A percentile compares a stretch with the other conserved stretches of the same genome.
phyloP scores from a whole-genome alignment of 805 yeast genomes.

The Saccharomycopsis capsularis region DNA sequence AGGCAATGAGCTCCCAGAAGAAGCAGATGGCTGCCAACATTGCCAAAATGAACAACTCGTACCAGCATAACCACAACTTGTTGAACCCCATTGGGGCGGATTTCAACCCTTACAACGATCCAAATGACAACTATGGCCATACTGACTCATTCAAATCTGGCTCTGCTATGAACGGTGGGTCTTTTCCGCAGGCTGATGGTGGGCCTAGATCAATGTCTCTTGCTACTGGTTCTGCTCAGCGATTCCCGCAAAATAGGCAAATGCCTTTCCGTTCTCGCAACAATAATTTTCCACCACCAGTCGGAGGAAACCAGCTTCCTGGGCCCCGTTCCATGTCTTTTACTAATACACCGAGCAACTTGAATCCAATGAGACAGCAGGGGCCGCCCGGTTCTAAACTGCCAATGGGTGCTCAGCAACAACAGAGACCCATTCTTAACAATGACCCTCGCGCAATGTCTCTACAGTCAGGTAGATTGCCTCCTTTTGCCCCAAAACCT shows the following conservation, averaged over 20 bases:
- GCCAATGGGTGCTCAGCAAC: slow-evolving; percentile 16
- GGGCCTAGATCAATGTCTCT: slow-evolving; percentile 31
- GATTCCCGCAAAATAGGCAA: slow-evolving; percentile 1
- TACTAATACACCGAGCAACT: slow-evolving; percentile 21
- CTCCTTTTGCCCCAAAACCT: slow-evolving; percentile 19
- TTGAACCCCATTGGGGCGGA: slow-evolving; percentile 19
- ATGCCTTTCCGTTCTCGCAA: neutral
- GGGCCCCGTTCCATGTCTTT: slow-evolving; percentile 30
- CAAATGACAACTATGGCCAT: neutral
- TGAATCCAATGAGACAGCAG: slow-evolving; percentile 8
- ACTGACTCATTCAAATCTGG: slow-evolving; percentile 3
- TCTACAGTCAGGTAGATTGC: slow-evolving; percentile 23
- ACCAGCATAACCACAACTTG: slow-evolving; percentile 21
- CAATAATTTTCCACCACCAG: neutral
- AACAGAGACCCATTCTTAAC: slow-evolving; percentile 1
- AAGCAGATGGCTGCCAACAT: slow-evolving; percentile 45
- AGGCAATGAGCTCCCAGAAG: slow-evolving; percentile 60
- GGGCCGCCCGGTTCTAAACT: slow-evolving; percentile 5
- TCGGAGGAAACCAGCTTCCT: neutral
- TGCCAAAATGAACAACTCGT: slow-evolving; percentile 29
- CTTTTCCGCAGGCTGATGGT: neutral
- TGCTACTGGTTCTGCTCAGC: slow-evolving; percentile 20
- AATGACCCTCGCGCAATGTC: slow-evolving; percentile 30
- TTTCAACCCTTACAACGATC: neutral
- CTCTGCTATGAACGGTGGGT: neutral